Percentiles rank a stretch among this genome's conserved stretches.
Conservation (phyloP, 768 basidiomycete species). For the Trametes meyenii region DNA sequence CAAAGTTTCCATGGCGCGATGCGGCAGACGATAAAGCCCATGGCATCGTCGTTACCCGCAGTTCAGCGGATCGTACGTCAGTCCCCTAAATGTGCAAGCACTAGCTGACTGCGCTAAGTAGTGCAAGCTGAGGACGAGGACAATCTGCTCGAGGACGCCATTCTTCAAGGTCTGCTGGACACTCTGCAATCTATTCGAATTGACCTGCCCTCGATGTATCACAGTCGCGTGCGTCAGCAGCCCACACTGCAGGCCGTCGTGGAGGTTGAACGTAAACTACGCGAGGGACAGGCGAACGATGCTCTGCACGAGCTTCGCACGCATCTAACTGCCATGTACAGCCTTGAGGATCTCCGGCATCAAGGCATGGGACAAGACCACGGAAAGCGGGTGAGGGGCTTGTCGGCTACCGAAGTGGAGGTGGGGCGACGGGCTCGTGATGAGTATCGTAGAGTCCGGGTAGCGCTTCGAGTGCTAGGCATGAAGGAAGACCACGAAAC, state of each 20-base stretch:
- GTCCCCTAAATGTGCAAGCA: background rate
- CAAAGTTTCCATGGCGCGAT: background rate
- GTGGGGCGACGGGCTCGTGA: background rate
- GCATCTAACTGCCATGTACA: background rate
- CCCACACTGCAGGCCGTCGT: background rate
- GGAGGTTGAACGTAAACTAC: background rate
- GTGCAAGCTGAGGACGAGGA: background rate
- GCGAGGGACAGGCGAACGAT: slow-evolving; percentile 13
- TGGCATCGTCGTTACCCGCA: background rate
- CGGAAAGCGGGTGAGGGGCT: background rate
- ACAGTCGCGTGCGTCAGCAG: background rate
- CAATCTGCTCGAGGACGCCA: background rate
- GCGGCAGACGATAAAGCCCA: background rate
- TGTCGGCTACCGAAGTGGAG: background rate
- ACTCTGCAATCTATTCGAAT: background rate
- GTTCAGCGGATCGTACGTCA: background rate
- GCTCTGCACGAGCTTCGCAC: slow-evolving; percentile 1
- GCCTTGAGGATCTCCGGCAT: background rate
- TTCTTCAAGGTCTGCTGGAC: background rate
- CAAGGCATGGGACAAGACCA: background rate
- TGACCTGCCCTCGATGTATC: background rate
- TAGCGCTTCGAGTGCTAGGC: background rate
- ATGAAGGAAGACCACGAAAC: background rate
- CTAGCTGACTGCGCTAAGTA: background rate
- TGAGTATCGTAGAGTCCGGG: background rate